Conservation (phyloP, 768 basidiomycete species). For the Crepidotus variabilis region DNA sequence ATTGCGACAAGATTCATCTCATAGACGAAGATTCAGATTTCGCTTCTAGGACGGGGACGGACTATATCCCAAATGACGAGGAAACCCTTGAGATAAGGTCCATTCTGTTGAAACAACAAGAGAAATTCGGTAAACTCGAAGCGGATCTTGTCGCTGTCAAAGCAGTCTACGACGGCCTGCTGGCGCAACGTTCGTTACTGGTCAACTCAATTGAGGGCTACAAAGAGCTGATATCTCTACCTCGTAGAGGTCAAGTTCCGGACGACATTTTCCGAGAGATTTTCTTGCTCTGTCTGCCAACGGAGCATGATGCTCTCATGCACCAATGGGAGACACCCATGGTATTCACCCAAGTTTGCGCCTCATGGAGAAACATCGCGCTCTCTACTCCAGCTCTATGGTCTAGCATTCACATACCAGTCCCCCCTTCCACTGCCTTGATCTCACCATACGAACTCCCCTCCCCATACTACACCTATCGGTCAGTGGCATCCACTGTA, state of each 20-base stretch:
- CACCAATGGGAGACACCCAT: neutral
- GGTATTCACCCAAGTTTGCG: neutral
- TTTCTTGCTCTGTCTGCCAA: neutral
- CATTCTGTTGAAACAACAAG: neutral
- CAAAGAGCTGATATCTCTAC: neutral
- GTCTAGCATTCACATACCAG: neutral
- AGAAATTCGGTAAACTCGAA: neutral
- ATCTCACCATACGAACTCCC: neutral
- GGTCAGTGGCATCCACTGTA: neutral
- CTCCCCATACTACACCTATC: neutral
- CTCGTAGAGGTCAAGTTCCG: neutral
- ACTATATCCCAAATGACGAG: neutral
- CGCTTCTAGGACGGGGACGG: neutral
- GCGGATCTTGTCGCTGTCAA: neutral
- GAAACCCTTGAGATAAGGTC: neutral
- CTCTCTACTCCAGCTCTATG: neutral
- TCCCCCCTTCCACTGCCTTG: neutral
- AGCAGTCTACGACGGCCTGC: neutral
- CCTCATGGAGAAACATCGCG: neutral
- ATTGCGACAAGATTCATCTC: neutral
- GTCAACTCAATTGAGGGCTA: neutral
- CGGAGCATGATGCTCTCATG: neutral
- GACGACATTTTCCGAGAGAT: neutral
- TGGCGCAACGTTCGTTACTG: neutral
- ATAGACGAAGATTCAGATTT: neutral